These are phyloP conservation scores for Astrothelium macrocarpum DNA, from an alignment of 495 filamentous ascomycete genomes.

Conservation along the genomic window DNA sequence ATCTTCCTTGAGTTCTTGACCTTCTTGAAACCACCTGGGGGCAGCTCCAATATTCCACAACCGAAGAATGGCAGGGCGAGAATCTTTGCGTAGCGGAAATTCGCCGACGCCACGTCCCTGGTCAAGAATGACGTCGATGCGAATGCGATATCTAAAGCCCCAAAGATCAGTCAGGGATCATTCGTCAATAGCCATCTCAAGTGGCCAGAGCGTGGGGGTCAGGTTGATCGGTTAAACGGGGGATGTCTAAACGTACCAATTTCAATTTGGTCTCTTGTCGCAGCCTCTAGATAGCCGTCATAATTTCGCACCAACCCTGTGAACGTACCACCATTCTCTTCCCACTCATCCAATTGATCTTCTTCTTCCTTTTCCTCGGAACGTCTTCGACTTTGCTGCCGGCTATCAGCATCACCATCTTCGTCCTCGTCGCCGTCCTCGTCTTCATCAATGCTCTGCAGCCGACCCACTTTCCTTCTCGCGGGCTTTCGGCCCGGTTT, in stretches of 20 bases:
- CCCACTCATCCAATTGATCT: conserved; percentile 45
- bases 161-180: not conserved
- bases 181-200: not conserved
- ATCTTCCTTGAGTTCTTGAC: conserved; percentile 85
- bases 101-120: conserved; percentile 59
- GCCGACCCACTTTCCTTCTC: conserved; percentile 18
- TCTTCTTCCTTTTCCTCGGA: conserved; percentile 42
- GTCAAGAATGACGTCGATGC: conserved; percentile 66
- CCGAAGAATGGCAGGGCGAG: conserved; percentile 77
- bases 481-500: conserved; percentile 12
- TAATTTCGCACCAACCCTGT: conserved; percentile 43
- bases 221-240: not conserved
- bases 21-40: conserved; percentile 69
- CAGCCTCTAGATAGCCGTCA: not conserved
- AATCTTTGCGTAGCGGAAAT: conserved; percentile 80
- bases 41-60: conserved; percentile 77
- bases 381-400: not conserved
- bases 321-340: conserved; percentile 48
- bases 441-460: conserved; percentile 31
- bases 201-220: not conserved
- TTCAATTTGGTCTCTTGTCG: not conserved
- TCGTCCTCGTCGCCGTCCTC: conserved; percentile 41
- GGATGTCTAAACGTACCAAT: not conserved
- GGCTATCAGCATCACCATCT: conserved; percentile 39
- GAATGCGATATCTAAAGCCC: conserved; percentile 58